phyloP scores from a whole-genome alignment of 495 filamentous ascomycete genomes.

The Aspergillus panamensis region DNA sequence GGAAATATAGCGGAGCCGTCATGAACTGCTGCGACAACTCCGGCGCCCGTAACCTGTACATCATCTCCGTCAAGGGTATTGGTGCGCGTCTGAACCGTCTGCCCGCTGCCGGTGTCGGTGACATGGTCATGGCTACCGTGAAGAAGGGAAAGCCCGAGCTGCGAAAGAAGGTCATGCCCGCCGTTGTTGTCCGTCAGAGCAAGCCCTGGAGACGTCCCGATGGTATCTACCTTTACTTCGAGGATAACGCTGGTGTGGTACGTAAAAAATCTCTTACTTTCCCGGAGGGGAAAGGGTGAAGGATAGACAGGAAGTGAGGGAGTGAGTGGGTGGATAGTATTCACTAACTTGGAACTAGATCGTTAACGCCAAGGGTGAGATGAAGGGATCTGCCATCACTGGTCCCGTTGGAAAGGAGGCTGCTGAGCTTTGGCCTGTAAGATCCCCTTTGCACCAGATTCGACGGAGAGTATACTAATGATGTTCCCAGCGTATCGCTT shows the following conservation, averaged over 20 bases:
- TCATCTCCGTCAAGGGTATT: slow-evolving; percentile 99
- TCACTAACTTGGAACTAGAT: slow-evolving; percentile 55
- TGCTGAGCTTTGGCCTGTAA: slow-evolving; percentile 97
- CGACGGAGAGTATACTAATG: slow-evolving; percentile 4
- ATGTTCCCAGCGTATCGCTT: slow-evolving; percentile 86
- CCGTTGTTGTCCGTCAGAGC: slow-evolving; percentile 94
- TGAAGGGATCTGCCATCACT: slow-evolving; percentile 99
- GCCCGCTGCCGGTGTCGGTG: slow-evolving; percentile 94
- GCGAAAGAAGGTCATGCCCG: slow-evolving; percentile 99
- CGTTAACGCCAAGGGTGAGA: slow-evolving; percentile 99
- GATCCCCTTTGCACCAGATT: slow-evolving; percentile 26
- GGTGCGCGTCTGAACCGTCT: slow-evolving; percentile 98
- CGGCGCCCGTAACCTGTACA: slow-evolving; percentile 98
- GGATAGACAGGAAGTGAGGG: not conserved
- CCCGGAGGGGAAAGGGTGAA: not conserved
- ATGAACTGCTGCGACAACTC: slow-evolving; percentile 99
- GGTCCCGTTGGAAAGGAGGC: slow-evolving; percentile 99
- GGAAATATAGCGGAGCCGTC: slow-evolving; percentile 74
- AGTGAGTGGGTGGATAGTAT: too few relatives aligned
- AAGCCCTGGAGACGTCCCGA: slow-evolving; percentile 99
- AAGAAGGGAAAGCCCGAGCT: slow-evolving; percentile 99
- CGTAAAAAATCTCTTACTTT: slow-evolving; percentile 3
- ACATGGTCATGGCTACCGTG: slow-evolving; percentile 99
- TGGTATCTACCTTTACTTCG: slow-evolving; percentile 98
- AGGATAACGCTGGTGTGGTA: slow-evolving; percentile 99